Evolutionary conservation across 2,329 filamentous ascomycete species (phyloP).

Genomic region (Fusarium sp.): DNA sequence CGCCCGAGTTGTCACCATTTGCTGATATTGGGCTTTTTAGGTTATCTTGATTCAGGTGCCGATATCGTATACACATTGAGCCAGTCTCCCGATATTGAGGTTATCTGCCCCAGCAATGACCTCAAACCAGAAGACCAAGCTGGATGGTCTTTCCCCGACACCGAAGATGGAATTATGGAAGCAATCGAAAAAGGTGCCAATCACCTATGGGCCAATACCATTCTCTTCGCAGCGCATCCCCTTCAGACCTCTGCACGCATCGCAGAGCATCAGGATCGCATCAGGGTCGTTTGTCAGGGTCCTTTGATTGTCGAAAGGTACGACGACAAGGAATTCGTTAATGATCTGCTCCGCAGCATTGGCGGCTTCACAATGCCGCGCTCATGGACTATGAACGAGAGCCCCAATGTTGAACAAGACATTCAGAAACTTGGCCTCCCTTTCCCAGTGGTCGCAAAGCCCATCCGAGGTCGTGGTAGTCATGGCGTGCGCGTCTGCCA

Average conservation of each 20-base stretch:
- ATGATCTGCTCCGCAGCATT: slow-evolving; percentile 50
- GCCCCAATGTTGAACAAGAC: neutral
- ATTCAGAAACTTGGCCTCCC: slow-evolving; percentile 1
- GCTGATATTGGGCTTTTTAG: slow-evolving; percentile 7
- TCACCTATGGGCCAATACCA: slow-evolving; percentile 60
- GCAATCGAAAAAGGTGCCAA: slow-evolving; percentile 53
- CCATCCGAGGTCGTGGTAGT: slow-evolving; percentile 33
- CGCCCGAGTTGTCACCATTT: neutral
- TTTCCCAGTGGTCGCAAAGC: slow-evolving; percentile 33
- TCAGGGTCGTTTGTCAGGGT: slow-evolving; percentile 56
- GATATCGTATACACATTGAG: slow-evolving; percentile 36
- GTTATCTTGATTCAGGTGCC: slow-evolving; percentile 35
- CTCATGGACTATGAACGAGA: slow-evolving; percentile 46
- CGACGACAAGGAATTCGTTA: slow-evolving; percentile 60
- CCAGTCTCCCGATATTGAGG: slow-evolving; percentile 19
- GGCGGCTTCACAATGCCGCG: slow-evolving; percentile 52
- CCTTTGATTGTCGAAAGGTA: slow-evolving; percentile 57
- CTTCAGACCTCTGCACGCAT: slow-evolving; percentile 53
- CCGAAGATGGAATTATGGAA: slow-evolving; percentile 26
- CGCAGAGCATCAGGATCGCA: slow-evolving; percentile 37
- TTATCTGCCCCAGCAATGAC: slow-evolving; percentile 14
- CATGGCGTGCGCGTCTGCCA: slow-evolving; percentile 32
- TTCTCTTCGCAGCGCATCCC: slow-evolving; percentile 58
- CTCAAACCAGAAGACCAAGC: slow-evolving; percentile 17
- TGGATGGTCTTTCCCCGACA: slow-evolving; percentile 35